A percentile compares a stretch with the other conserved stretches of the same genome.
These are phyloP conservation scores for Penicillium verhagenii DNA, from an alignment of 495 filamentous ascomycete genomes.

Conservation along the genomic window DNA sequence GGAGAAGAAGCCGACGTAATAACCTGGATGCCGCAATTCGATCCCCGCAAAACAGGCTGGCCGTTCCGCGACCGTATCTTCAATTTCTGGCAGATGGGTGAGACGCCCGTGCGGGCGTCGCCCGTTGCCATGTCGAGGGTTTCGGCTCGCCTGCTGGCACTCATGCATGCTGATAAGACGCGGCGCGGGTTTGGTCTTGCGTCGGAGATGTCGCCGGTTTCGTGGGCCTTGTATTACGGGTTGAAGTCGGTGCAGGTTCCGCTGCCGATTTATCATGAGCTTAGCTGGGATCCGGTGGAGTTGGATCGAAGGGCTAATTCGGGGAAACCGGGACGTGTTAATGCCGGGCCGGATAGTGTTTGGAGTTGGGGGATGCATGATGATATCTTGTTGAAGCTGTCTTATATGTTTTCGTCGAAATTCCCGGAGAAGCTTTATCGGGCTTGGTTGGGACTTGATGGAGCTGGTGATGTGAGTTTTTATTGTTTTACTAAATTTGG, in stretches of 20 bases:
- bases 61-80: constrained; percentile 57
- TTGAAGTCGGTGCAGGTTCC: constrained; percentile 48
- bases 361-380: constrained; percentile 21
- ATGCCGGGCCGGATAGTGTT: constrained; percentile 15
- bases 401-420: constrained; percentile 40
- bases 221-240: constrained; percentile 64
- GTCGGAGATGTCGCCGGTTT: constrained; percentile 66
- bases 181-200: constrained; percentile 56
- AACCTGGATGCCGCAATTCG: constrained; percentile 64
- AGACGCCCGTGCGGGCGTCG: constrained; percentile 60
- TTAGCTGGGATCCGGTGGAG: constrained; percentile 53
- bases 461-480: constrained; percentile 35
- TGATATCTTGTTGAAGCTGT: constrained; percentile 15
- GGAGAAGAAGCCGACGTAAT: constrained; percentile 75
- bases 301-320: constrained; percentile 64
- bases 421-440: constrained; percentile 58
- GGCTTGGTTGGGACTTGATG: constrained; percentile 61
- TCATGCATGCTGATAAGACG: constrained; percentile 53
- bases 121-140: constrained; percentile 63
- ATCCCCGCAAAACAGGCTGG: constrained; percentile 60
- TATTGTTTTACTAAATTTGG: too few species aligned
- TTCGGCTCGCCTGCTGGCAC: constrained; percentile 57
- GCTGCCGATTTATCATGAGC: constrained; percentile 65
- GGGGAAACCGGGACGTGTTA: constrained; percentile 22
- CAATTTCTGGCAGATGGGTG: constrained; percentile 34